Conservation (phyloP, 176 grass and related monocot species). For the Elaeis guineensis region DNA sequence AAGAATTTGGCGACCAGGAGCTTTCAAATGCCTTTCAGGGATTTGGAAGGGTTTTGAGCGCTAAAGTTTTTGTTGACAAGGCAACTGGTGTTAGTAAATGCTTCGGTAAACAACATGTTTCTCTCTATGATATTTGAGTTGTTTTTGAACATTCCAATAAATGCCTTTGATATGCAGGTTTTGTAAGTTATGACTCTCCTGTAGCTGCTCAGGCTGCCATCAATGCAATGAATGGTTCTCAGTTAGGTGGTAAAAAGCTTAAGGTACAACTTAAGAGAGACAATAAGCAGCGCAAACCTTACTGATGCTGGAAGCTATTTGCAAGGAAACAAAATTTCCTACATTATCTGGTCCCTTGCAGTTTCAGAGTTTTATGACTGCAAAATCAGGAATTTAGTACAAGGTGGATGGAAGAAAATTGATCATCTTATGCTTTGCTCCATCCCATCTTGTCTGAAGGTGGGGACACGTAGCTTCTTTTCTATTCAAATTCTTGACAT, state of each 20-base stretch:
- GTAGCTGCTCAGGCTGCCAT: slow-evolving; percentile 71
- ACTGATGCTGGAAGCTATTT: slow-evolving; percentile 25
- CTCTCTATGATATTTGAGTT: not conserved
- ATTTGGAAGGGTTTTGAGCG: slow-evolving; percentile 86
- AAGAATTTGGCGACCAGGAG: slow-evolving; percentile 80
- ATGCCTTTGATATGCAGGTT: slow-evolving; percentile 34
- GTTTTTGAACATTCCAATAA: too few species aligned
- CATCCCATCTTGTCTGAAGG: slow-evolving; percentile 7
- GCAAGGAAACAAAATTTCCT: slow-evolving; percentile 13
- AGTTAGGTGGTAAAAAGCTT: slow-evolving; percentile 84
- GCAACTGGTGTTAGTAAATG: slow-evolving; percentile 93
- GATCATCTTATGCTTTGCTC: slow-evolving; percentile 29
- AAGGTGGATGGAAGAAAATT: slow-evolving; percentile 39
- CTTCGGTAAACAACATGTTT: slow-evolving; percentile 49
- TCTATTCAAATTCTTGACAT: slow-evolving; percentile 13
- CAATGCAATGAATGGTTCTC: slow-evolving; percentile 67
- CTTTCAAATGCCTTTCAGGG: slow-evolving; percentile 74
- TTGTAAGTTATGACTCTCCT: slow-evolving; percentile 89
- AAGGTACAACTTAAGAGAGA: slow-evolving; percentile 99
- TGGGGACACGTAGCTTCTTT: slow-evolving; percentile 14
- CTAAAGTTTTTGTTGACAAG: slow-evolving; percentile 98
- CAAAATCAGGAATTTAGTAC: slow-evolving; percentile 25
- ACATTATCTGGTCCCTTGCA: not conserved
- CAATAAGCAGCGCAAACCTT: slow-evolving; percentile 83
- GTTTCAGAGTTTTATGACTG: not conserved